Conservation (phyloP, 495 filamentous ascomycete genomes). For the Penicillium tannophilum region DNA sequence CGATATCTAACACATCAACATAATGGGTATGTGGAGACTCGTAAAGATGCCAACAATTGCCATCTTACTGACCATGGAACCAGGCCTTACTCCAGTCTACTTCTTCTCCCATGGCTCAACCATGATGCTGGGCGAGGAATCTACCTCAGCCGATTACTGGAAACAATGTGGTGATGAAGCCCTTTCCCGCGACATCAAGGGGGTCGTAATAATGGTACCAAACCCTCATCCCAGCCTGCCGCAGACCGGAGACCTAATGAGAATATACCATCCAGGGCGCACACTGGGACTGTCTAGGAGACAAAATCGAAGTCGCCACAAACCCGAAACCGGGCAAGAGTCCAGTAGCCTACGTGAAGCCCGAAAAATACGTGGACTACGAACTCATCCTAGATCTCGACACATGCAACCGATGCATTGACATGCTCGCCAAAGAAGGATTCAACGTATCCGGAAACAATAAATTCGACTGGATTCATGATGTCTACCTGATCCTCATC, state of each 20-base stretch:
- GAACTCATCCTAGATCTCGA: slow-evolving; percentile 55
- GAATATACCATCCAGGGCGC: slow-evolving; percentile 46
- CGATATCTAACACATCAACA: too few species aligned
- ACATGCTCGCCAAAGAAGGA: slow-evolving; percentile 44
- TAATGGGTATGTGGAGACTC: too few species aligned
- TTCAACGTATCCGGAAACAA: slow-evolving; percentile 51
- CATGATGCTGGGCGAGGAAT: too few species aligned
- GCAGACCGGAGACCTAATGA: background rate
- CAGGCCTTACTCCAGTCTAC: too few species aligned
- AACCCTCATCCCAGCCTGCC: too few species aligned
- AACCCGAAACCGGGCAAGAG: slow-evolving; percentile 57
- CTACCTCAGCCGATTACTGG: too few species aligned
- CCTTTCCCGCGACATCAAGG: too few species aligned
- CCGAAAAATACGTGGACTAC: slow-evolving; percentile 59
- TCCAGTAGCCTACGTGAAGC: slow-evolving; percentile 60
- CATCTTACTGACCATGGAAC: background rate
- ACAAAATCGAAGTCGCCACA: slow-evolving; percentile 55
- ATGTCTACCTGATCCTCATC: slow-evolving; percentile 64
- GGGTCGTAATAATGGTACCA: too few species aligned
- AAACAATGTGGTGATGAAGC: too few species aligned
- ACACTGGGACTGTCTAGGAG: slow-evolving; percentile 56
- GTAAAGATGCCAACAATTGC: too few species aligned
- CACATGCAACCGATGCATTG: slow-evolving; percentile 46
- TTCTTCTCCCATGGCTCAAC: too few species aligned
- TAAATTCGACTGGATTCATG: slow-evolving; percentile 65